A percentile compares a stretch with the other conserved stretches of the same genome.
phyloP scores from a whole-genome alignment of 129 eudicot genomes.

The Solidago caesia region DNA sequence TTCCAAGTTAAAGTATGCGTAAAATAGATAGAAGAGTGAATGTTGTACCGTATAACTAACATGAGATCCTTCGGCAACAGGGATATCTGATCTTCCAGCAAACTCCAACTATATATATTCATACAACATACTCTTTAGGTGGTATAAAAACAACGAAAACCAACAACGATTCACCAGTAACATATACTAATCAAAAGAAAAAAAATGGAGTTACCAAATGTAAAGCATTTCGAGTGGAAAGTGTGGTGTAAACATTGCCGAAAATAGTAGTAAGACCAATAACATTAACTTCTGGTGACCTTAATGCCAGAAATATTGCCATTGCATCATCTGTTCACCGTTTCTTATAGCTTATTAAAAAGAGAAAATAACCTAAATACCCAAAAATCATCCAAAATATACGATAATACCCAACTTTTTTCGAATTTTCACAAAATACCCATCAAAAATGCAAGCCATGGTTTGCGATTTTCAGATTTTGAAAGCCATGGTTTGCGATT shows the following conservation, averaged over 20 bases:
- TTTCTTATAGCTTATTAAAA: too few species aligned
- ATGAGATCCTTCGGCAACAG: conserved; percentile 99
- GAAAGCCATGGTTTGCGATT: too few species aligned
- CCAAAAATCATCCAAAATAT: too few species aligned
- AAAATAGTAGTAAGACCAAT: conserved; percentile 90
- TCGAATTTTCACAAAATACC: too few species aligned
- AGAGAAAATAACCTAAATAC: too few species aligned
- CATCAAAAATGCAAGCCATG: too few species aligned
- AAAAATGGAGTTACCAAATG: conserved; percentile 62
- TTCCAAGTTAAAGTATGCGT: too few species aligned
- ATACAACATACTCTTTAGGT: neutral
- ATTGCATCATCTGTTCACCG: conserved; percentile 79
- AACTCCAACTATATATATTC: conserved; percentile 64
- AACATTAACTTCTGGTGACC: conserved; percentile 84
- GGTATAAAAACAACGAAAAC: too few species aligned
- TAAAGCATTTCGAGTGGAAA: conserved; percentile 92
- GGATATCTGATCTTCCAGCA: conserved; percentile 93
- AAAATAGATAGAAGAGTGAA: neutral
- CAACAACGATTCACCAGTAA: neutral
- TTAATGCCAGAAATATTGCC: conserved; percentile 94
- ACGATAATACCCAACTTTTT: too few species aligned
- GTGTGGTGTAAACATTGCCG: conserved; percentile 96
- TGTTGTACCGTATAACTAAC: conserved; percentile 72
- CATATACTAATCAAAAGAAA: neutral
- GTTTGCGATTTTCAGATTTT: too few species aligned